Percentiles rank a stretch among this genome's conserved stretches.
Evolutionary conservation across 306 rosid species (phyloP).

Genomic region (Quercus alba): DNA sequence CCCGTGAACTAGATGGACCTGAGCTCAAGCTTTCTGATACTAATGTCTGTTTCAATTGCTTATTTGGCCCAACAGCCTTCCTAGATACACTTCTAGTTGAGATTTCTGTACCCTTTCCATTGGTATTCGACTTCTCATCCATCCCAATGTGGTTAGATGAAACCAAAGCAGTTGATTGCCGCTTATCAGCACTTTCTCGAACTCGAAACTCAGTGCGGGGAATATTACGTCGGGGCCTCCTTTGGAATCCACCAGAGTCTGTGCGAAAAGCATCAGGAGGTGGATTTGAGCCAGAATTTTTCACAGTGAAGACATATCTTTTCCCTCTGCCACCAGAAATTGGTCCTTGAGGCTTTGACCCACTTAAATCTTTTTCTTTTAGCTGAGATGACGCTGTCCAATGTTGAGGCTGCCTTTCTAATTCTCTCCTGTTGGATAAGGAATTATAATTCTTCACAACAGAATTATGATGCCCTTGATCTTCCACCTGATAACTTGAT

Average conservation of each 20-base stretch:
- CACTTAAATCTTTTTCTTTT: constrained; percentile 45
- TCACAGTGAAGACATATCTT: constrained; percentile 55
- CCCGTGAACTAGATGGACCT: constrained; percentile 34
- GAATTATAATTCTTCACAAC: constrained; percentile 31
- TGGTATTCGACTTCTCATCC: constrained; percentile 47
- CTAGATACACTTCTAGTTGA: constrained; percentile 56
- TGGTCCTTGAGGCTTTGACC: constrained; percentile 44
- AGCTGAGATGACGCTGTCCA: constrained; percentile 38
- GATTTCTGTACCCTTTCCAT: constrained; percentile 41
- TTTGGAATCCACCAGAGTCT: constrained; percentile 53
- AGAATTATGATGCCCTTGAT: constrained; percentile 38
- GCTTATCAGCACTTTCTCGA: constrained; percentile 59
- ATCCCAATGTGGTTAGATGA: constrained; percentile 39
- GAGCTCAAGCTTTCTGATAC: constrained; percentile 34
- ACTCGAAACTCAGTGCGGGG: constrained; percentile 89
- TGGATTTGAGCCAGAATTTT: constrained; percentile 61
- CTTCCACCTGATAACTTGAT: constrained; percentile 36
- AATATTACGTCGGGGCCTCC: constrained; percentile 64
- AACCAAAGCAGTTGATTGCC: constrained; percentile 42
- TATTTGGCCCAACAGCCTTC: constrained; percentile 40
- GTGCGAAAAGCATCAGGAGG: constrained; percentile 40
- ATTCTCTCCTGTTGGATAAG: constrained; percentile 40
- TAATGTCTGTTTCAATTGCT: constrained; percentile 42
- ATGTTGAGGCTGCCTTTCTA: constrained; percentile 37
- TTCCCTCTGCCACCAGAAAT: constrained; percentile 69